Conservation (phyloP, 2,329 filamentous ascomycete species). For the Cadophora malorum region DNA sequence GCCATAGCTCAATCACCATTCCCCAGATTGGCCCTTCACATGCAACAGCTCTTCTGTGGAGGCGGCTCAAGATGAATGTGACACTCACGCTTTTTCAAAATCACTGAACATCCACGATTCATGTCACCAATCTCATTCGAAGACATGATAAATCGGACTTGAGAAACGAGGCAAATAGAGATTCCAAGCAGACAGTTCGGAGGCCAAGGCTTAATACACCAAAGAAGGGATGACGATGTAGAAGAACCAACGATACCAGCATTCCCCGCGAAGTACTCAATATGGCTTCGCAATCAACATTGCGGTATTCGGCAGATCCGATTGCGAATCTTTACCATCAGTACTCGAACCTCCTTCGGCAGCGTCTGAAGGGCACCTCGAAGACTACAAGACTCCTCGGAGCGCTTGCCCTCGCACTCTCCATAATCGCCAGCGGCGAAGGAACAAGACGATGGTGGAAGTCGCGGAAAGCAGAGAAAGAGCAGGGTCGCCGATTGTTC, state of each 20-base stretch:
- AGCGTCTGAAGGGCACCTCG: slow-evolving; percentile 67
- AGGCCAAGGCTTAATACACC: not conserved
- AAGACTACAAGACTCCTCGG: slow-evolving; percentile 76
- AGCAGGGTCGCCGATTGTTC: slow-evolving; percentile 81
- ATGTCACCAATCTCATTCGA: not conserved
- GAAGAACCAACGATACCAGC: slow-evolving; percentile 10
- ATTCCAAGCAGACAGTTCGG: not conserved
- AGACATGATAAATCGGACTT: slow-evolving; percentile 4
- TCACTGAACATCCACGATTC: slow-evolving; percentile 5
- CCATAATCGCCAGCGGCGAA: slow-evolving; percentile 80
- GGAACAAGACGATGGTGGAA: slow-evolving; percentile 82
- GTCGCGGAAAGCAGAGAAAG: slow-evolving; percentile 75
- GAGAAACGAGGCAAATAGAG: not conserved
- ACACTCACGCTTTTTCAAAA: slow-evolving; percentile 3
- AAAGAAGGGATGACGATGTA: slow-evolving; percentile 29
- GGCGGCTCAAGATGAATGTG: slow-evolving; percentile 21
- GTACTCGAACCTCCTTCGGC: slow-evolving; percentile 60
- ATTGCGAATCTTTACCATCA: slow-evolving; percentile 68
- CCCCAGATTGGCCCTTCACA: slow-evolving; percentile 26
- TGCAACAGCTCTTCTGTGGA: slow-evolving; percentile 11
- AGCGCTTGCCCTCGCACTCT: slow-evolving; percentile 75
- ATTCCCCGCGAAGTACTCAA: slow-evolving; percentile 21
- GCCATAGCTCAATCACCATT: slow-evolving; percentile 14
- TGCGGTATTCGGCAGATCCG: slow-evolving; percentile 73
- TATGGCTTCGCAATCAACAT: slow-evolving; percentile 90